A percentile compares a stretch with the other conserved stretches of the same genome.
These are phyloP conservation scores for Flagelloscypha sp. DNA, from an alignment of 768 basidiomycete genomes.

Conservation along the genomic window DNA sequence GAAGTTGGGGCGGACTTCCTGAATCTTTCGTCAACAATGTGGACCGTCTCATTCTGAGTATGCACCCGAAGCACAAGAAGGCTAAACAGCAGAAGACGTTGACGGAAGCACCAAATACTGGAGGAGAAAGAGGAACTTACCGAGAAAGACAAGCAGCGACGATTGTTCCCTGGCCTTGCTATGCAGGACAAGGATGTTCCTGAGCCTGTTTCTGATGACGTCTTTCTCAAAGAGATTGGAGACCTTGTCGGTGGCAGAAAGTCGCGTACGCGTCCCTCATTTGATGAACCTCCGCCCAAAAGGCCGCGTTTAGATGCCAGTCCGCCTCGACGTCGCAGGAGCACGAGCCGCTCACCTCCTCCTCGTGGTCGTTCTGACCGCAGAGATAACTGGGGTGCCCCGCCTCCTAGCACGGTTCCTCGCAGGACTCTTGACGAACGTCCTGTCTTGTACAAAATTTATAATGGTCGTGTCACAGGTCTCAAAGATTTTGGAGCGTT, in stretches of 20 bases:
- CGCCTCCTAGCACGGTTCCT: constrained; percentile 20
- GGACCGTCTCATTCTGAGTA: constrained; percentile 86
- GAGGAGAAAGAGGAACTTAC: constrained; percentile 28
- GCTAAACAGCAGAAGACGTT: constrained; percentile 35
- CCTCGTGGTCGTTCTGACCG: constrained; percentile 42
- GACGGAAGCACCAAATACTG: constrained; percentile 28
- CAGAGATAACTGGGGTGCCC: constrained; percentile 30
- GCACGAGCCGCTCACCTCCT: constrained; percentile 59
- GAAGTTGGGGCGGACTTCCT: constrained; percentile 73
- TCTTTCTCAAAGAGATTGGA: constrained; percentile 81
- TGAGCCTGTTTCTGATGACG: constrained; percentile 60
- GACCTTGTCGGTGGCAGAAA: constrained; percentile 80
- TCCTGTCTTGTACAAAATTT: constrained; percentile 92
- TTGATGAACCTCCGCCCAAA: constrained; percentile 44
- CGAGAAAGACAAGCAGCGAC: constrained; percentile 70
- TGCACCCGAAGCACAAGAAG: constrained; percentile 96
- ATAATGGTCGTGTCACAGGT: constrained; percentile 76
- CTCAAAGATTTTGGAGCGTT: constrained; percentile 97
- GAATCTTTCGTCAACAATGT: constrained; percentile 88
- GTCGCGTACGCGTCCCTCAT: constrained; percentile 30
- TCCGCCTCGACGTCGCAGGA: constrained; percentile 40
- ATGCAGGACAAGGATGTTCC: constrained; percentile 66
- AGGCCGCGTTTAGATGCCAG: constrained; percentile 51
- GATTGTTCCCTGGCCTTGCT: constrained; percentile 87
- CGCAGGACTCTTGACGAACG: constrained; percentile 53